phyloP scores from a whole-genome alignment of 2,329 filamentous ascomycete species.

The Alternaria brassicicola region DNA sequence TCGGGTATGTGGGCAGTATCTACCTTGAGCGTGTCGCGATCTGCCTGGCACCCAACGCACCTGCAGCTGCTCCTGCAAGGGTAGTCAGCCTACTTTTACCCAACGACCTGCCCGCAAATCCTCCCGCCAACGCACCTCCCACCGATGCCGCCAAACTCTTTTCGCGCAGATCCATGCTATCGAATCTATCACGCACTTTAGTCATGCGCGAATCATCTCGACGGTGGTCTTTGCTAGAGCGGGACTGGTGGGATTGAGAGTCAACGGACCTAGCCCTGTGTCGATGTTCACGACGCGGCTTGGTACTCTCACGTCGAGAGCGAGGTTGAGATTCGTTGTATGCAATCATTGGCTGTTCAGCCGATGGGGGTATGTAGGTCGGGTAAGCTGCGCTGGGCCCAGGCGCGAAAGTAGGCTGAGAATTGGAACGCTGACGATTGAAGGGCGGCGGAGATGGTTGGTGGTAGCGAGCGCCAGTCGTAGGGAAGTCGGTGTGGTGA shows the following conservation, averaged over 20 bases:
- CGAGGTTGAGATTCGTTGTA: constrained; percentile 35
- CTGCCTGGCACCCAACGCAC: constrained; percentile 41
- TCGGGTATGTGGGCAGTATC: background rate
- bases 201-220: constrained; percentile 37
- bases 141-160: constrained; percentile 44
- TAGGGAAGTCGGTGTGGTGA: constrained; percentile 40
- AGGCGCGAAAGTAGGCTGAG: constrained; percentile 37
- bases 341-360: constrained; percentile 24
- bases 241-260: constrained; percentile 36
- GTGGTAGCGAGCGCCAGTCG: constrained; percentile 24
- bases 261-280: constrained; percentile 48
- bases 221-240: constrained; percentile 40
- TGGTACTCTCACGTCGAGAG: constrained; percentile 37
- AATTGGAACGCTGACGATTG: constrained; percentile 44
- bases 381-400: constrained; percentile 23
- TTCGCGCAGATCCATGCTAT: constrained; percentile 41
- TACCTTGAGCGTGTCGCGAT: constrained; percentile 27
- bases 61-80: constrained; percentile 46
- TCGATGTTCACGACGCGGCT: constrained; percentile 30
- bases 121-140: constrained; percentile 50
- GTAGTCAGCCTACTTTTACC: constrained; percentile 46
- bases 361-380: constrained; percentile 23
- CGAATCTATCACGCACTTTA: constrained; percentile 46
- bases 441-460: constrained; percentile 43
- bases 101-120: constrained; percentile 40